Evolutionary conservation across 148 eudicot species (phyloP).

Genomic region (Persicaria tinctoria): DNA sequence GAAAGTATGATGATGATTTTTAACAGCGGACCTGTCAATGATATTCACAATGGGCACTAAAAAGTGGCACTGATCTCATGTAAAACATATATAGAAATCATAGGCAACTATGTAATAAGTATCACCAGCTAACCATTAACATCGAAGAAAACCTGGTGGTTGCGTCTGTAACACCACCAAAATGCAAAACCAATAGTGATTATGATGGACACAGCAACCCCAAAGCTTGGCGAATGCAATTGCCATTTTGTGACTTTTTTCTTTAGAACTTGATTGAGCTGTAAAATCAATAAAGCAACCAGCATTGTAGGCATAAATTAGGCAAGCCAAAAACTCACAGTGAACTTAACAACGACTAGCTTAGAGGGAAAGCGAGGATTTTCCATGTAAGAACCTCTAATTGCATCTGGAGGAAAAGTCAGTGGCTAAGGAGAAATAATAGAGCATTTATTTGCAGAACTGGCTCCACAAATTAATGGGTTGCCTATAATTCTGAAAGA

Average conservation of each 20-base stretch:
- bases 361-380: neutral
- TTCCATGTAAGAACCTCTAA: constrained; percentile 29
- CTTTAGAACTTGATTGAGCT: constrained; percentile 40
- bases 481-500: constrained; percentile 63
- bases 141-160: constrained; percentile 70
- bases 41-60: neutral
- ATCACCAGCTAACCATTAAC: constrained; percentile 59
- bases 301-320: neutral
- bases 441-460: constrained; percentile 56
- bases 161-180: constrained; percentile 78
- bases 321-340: neutral
- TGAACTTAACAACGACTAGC: neutral
- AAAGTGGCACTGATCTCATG: neutral
- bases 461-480: constrained; percentile 59
- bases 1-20: neutral
- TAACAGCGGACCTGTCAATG: too few relatives aligned
- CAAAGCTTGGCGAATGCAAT: constrained; percentile 63
- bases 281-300: constrained; percentile 7
- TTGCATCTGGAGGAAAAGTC: constrained; percentile 57
- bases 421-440: constrained; percentile 60
- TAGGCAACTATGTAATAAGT: neutral
- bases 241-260: constrained; percentile 46
- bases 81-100: neutral
- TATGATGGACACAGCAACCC: constrained; percentile 37
- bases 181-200: constrained; percentile 36